These are phyloP conservation scores for Fistulinella cinereoalba DNA, from an alignment of 1,284 basidiomycete genomes.

Conservation along the genomic window DNA sequence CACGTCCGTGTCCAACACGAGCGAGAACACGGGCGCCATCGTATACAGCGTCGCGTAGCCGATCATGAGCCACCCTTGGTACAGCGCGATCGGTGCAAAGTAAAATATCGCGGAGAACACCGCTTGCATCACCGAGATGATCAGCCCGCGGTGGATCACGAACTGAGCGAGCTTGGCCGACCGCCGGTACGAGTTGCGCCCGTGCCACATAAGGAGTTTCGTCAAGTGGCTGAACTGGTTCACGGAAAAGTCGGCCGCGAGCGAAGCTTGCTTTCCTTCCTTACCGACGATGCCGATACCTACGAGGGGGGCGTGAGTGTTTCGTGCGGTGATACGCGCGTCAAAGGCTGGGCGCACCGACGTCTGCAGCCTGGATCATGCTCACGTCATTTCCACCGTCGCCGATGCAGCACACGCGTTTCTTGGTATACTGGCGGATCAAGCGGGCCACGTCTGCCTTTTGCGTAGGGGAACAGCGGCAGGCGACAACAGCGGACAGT, in stretches of 20 bases:
- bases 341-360: conserved; percentile 88
- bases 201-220: conserved; percentile 95
- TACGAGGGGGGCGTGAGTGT: conserved; percentile 29
- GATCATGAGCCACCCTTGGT: conserved; percentile 97
- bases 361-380: conserved; percentile 97
- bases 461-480: conserved; percentile 95
- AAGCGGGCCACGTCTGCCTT: conserved; percentile 98
- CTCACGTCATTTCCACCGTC: conserved; percentile 97
- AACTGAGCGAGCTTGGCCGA: conserved; percentile 98
- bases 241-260: conserved; percentile 97
- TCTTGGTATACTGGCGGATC: conserved; percentile 93
- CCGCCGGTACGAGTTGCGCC: conserved; percentile 96
- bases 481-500: conserved; percentile 94
- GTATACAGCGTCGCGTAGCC: conserved; percentile 98
- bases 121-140: conserved; percentile 97
- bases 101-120: conserved; percentile 98
- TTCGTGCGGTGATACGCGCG: too few species aligned
- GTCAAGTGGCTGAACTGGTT: conserved; percentile 95
- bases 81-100: conserved; percentile 97
- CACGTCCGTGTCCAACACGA: conserved; percentile 95
- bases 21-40: conserved; percentile 97
- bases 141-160: conserved; percentile 96
- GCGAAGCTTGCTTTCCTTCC: conserved; percentile 96
- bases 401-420: conserved; percentile 92
- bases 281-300: conserved; percentile 98